Evolutionary conservation across 2,329 filamentous ascomycete species (phyloP), one percentile per base, ranked within the genome.

Genomic region (Diaporthe velutina): DNA sequence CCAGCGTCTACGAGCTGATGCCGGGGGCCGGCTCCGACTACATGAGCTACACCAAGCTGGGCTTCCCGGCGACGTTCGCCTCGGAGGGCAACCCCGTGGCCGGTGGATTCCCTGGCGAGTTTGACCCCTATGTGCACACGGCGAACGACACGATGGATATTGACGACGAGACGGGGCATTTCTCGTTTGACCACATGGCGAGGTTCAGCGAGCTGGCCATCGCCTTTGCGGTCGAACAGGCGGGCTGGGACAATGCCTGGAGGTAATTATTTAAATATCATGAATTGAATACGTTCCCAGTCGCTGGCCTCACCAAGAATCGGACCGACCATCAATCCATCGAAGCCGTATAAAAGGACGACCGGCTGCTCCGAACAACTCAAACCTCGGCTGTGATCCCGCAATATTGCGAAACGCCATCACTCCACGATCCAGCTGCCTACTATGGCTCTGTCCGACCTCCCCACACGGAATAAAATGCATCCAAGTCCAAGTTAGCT

Each of bases 141-240:
- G 76, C 77, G 25, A 81, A 80, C n/a, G 84, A 85, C 67, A 84
- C 80, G 2, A 82, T 85, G 79, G 79, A 82, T 33, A 77, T 85
- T 9, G 79, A 85, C 42, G 83, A 85, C 42, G 80, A 84, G 38
- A 79, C 73, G 6, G 84, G 84, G 1, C 77, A 80, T 25, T 85
- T 85, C 73, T 85, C 84, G 2, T 73, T 85, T 22, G 81, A 85
- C 13, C 83, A 85, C 48, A 84, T 84, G 83, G 83, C 83, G 3
- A 79, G 82, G n/a, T 85, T 85, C 75, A 81, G 83, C 0, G 83
- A 84, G 77, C 79, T 85, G 71, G 83, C 83, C 0, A 82, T 85
- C 61, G 83, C 83, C 1, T 85, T 83, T 77, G 81, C 82, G 1
- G 77, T 85, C 17, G 83, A 85, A 74, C 83, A 85, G 78, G 82